Evolutionary conservation across 148 eudicot species (phyloP), one percentile per base, ranked within the genome.

Genomic region (Fagopyrum esculentum): DNA sequence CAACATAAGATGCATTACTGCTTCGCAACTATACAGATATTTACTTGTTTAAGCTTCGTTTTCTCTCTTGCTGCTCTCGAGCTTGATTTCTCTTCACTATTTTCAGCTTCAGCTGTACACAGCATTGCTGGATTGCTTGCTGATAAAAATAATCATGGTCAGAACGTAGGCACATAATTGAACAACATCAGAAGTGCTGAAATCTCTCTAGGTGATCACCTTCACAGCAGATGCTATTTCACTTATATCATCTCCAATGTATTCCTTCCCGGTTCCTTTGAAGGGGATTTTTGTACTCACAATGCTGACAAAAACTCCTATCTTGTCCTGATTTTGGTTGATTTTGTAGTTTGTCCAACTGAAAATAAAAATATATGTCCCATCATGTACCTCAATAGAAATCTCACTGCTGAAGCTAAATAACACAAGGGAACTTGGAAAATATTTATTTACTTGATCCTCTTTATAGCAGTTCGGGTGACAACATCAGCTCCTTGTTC

Each of bases 401-500:
- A 69, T 69, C 50, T 46, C 50, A 69, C n/a, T 69, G 49, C 50
- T 15, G 49, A 43, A 71, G 44, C 49, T 9, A 59, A 55, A 57
- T 1, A 64, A 0, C 15, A n/a, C 72, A 49, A 45, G 29, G 55
- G 11, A 29, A 30, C 40, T 22, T 50, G 12, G 49, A 76, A 16
- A 5, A 54, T 1, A 73, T 57, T 8, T 22, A 12, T 70, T 83
- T 89, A 96, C 99, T 90, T 96, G 82, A 96, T 96, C 80, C 99
- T 92, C 90, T 89, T 96, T 79, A 80, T 15, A 50, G 98, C 95
- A 81, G 97, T 89, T 81, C 99, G 88, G 66, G 99, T 92, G 78
- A 96, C 94, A 77, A 96, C 99, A 87, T 96, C 99, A 81, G 98
- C 99, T 76, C 99, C 99, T 92, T 96, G 98, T 93, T 96, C 99